These are phyloP conservation scores for Ophiocordyceps robertsii DNA, from an alignment of 2,329 filamentous ascomycete genomes.

Conservation along the genomic window DNA sequence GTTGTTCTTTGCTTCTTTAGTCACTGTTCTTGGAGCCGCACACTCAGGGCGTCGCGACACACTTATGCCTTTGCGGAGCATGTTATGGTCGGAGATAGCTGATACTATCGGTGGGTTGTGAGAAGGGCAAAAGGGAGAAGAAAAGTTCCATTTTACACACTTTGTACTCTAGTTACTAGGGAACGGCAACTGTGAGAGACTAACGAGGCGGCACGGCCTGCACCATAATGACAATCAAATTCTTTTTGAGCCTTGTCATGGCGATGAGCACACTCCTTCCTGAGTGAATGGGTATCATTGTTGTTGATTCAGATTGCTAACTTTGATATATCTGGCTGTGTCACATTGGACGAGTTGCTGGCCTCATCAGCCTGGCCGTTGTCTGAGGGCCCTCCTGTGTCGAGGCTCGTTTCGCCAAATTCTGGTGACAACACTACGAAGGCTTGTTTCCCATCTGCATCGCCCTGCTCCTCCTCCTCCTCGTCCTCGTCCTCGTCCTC, in stretches of 20 bases:
- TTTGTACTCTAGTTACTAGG: conserved; percentile 27
- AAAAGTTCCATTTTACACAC: conserved; percentile 17
- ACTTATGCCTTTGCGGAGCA: conserved; percentile 18
- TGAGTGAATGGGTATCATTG: conserved; percentile 4
- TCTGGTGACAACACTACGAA: too few species aligned
- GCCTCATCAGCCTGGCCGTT: too few species aligned
- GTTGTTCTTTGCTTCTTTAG: neutral
- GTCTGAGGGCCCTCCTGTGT: too few species aligned
- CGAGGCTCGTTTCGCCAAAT: too few species aligned
- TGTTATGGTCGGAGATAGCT: conserved; percentile 22
- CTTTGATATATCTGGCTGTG: too few species aligned
- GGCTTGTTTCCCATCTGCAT: neutral
- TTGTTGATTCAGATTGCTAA: neutral
- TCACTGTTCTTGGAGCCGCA: conserved; percentile 7
- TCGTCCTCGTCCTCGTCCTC: conserved; percentile 11
- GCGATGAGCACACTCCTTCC: neutral
- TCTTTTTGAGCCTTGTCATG: conserved; percentile 1
- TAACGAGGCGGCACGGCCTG: conserved; percentile 7
- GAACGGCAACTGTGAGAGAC: conserved; percentile 11
- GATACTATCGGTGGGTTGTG: conserved; percentile 18
- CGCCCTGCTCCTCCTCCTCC: conserved; percentile 4
- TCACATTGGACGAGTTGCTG: too few species aligned
- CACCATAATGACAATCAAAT: conserved; percentile 9
- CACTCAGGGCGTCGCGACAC: conserved; percentile 10
- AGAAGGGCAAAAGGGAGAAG: conserved; percentile 2